Conservation (phyloP, 768 basidiomycete genomes). For the Dioszegia hungarica region DNA sequence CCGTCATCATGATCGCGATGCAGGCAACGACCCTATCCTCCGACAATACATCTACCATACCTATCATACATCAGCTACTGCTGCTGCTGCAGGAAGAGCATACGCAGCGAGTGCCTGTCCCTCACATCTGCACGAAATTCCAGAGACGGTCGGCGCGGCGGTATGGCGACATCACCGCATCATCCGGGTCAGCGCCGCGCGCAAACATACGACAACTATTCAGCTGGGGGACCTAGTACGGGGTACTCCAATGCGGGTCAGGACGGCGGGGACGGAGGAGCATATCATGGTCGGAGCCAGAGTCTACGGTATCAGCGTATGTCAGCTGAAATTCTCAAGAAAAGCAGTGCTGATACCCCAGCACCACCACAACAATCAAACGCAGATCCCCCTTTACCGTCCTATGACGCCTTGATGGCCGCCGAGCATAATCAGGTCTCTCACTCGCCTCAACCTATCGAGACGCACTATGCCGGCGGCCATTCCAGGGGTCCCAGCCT, state of each 20-base stretch:
- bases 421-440: slow-evolving; percentile 13
- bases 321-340: too few species aligned
- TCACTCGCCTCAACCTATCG: slow-evolving; percentile 25
- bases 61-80: too few species aligned
- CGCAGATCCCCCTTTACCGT: slow-evolving; percentile 34
- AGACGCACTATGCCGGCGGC: neutral
- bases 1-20: too few species aligned
- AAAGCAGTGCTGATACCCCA: too few species aligned
- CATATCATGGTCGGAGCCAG: slow-evolving; percentile 19
- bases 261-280: slow-evolving; percentile 6
- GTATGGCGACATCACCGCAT: slow-evolving; percentile 12
- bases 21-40: too few species aligned
- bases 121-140: neutral
- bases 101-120: too few species aligned
- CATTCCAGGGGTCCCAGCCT: slow-evolving; percentile 24
- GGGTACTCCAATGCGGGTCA: neutral
- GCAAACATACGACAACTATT: slow-evolving; percentile 32
- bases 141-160: neutral
- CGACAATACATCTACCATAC: too few species aligned
- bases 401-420: slow-evolving; percentile 33
- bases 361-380: too few species aligned
- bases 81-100: too few species aligned
- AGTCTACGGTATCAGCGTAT: slow-evolving; percentile 25
- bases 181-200: slow-evolving; percentile 23
- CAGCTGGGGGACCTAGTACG: slow-evolving; percentile 1